Percentiles rank a stretch among this genome's conserved stretches.
Conservation (phyloP, 1,284 basidiomycete genomes). For the Polyporus tsugae region DNA sequence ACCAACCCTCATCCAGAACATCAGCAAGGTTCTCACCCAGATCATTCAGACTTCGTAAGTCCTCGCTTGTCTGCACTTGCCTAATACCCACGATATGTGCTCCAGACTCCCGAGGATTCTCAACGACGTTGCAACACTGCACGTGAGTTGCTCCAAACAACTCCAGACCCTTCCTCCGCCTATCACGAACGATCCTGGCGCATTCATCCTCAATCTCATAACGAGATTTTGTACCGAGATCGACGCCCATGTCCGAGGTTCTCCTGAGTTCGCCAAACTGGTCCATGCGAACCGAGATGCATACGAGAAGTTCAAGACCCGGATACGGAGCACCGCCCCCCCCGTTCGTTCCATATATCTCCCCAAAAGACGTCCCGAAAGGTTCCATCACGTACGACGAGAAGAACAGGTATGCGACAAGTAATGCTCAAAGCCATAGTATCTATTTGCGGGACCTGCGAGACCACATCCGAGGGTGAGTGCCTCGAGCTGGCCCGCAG, state of each 20-base stretch:
- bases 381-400: neutral
- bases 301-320: slow-evolving; percentile 35
- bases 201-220: slow-evolving; percentile 55
- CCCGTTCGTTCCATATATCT: neutral
- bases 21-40: slow-evolving; percentile 59
- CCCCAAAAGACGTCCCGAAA: neutral
- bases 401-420: neutral
- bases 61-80: neutral
- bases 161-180: neutral
- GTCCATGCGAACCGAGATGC: slow-evolving; percentile 46
- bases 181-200: slow-evolving; percentile 29
- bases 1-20: slow-evolving; percentile 56
- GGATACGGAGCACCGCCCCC: neutral
- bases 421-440: neutral
- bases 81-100: neutral
- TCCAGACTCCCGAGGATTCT: neutral
- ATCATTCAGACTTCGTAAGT: slow-evolving; percentile 9
- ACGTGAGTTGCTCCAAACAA: neutral
- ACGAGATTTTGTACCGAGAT: slow-evolving; percentile 54
- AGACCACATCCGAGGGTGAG: neutral
- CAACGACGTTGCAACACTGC: neutral
- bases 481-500: neutral
- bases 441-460: neutral
- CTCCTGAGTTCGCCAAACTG: slow-evolving; percentile 42
- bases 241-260: slow-evolving; percentile 47